Evolutionary conservation across 2,329 filamentous ascomycete genomes (phyloP).

Genomic region (Alternaria arbusti): DNA sequence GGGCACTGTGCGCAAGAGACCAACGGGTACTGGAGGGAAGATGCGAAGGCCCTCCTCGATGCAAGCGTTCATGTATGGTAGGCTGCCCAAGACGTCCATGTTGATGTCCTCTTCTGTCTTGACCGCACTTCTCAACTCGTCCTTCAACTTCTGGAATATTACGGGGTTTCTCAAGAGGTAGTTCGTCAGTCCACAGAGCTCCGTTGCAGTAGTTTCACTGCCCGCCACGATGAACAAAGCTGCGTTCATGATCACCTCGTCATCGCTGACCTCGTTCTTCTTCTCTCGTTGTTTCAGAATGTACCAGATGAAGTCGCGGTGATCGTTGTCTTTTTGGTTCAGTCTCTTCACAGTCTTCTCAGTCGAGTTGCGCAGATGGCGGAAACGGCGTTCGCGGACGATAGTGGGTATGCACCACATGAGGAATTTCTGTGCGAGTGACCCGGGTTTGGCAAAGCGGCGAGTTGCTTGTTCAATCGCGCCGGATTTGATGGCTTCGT

Average conservation of each 20-base stretch:
- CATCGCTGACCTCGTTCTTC: constrained; percentile 43
- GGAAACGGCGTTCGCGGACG: constrained; percentile 33
- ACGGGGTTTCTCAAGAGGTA: constrained; percentile 38
- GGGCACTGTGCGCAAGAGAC: constrained; percentile 47
- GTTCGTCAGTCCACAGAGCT: constrained; percentile 41
- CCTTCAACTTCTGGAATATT: constrained; percentile 28
- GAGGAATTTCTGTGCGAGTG: constrained; percentile 29
- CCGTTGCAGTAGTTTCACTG: constrained; percentile 44
- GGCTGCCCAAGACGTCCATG: constrained; percentile 33
- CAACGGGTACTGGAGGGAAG: constrained; percentile 54
- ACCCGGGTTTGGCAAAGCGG: constrained; percentile 35
- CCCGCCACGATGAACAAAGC: constrained; percentile 44
- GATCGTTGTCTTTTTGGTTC: constrained; percentile 35
- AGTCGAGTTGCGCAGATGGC: constrained; percentile 37
- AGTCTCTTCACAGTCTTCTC: constrained; percentile 40
- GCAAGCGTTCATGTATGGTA: constrained; percentile 54
- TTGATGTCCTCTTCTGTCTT: constrained; percentile 40
- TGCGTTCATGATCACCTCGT: constrained; percentile 43
- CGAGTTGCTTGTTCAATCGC: constrained; percentile 41
- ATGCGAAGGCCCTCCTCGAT: constrained; percentile 56
- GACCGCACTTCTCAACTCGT: constrained; percentile 36
- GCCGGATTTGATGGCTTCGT: constrained; percentile 44
- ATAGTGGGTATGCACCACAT: constrained; percentile 39
- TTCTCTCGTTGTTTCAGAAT: constrained; percentile 42
- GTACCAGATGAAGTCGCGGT: constrained; percentile 47